Base-by-base conservation (phyloP, 2,329 filamentous ascomycete species). In the Pezizomycotina sp. region DNA sequence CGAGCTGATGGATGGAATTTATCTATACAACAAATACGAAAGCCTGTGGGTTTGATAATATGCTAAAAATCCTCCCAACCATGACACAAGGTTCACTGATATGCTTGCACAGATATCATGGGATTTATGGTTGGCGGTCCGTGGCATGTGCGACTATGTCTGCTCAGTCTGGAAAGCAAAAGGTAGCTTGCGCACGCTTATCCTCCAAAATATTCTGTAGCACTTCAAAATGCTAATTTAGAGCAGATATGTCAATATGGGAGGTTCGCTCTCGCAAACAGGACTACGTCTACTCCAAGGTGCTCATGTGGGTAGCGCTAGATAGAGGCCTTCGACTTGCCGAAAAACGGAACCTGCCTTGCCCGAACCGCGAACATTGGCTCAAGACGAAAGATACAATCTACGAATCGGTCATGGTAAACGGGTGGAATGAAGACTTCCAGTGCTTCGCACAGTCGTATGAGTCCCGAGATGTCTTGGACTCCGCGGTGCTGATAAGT, bases 241-340 rank as follows among this genome's bases (percentile, higher is more conserved):
- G 12, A 5, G 70, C 71, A 8, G 77, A 84, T 52, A 82, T 82
- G 76, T 81, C 75, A 2, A 84, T 83, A 49, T 83, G 77, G 78
- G 78, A 84, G 54, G 77, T 81, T 4, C 69, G 77, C 26, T 77
- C 77, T 47, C 61, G 72, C 50, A 77, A 77, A 52, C 77, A 82
- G 55, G 70, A 81, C 51, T 84, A 82, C 48, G 70, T 74, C 9
- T 84, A 83, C 56, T 79, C 74, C n/a, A 80, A 83, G 53, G 66
- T 84, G 46, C 79, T 83, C 73, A 64, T 84, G 14, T 84, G 77
- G 78, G 78, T 84, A 3, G 76, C 77, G 12, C 71, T 84, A 45
- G 78, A 84, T 53, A 71, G 77, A 4, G 77, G 74, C 6, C 58
- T 83, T 8, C 74, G 78, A 2, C 65, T 83, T 1, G 64, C 75